phyloP scores from a whole-genome alignment of 345 rosid species.

The Eucalyptus curtisii region DNA sequence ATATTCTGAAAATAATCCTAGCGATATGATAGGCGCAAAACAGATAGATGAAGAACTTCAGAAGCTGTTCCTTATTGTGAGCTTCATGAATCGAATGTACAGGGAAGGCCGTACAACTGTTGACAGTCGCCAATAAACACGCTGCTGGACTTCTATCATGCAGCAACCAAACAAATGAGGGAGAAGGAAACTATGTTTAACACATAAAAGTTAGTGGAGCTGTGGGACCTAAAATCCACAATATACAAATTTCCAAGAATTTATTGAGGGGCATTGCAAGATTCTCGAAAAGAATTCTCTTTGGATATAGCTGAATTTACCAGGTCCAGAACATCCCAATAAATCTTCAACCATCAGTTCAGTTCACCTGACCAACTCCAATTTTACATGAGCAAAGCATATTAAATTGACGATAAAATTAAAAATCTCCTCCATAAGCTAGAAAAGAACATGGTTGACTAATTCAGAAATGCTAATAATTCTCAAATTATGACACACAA shows the following conservation, averaged over 20 bases:
- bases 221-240: not conserved
- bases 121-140: not conserved
- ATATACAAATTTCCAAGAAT: not conserved
- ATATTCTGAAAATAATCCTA: not conserved
- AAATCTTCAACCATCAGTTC: not conserved
- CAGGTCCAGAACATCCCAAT: not conserved
- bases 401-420: not conserved
- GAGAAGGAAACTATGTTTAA: not conserved
- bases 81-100: not conserved
- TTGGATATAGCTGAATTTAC: not conserved
- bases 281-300: not conserved
- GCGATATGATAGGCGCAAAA: not conserved
- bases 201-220: not conserved
- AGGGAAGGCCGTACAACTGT: not conserved
- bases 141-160: not conserved
- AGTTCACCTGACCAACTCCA: not conserved
- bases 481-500: not conserved
- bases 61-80: not conserved
- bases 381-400: not conserved
- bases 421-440: not conserved
- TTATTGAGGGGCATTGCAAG: not conserved
- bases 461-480: not conserved
- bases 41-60: not conserved
- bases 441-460: not conserved
- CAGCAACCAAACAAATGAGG: not conserved